Evolutionary conservation across 2,329 filamentous ascomycete species (phyloP).

Genomic region (Aspergillus felis): DNA sequence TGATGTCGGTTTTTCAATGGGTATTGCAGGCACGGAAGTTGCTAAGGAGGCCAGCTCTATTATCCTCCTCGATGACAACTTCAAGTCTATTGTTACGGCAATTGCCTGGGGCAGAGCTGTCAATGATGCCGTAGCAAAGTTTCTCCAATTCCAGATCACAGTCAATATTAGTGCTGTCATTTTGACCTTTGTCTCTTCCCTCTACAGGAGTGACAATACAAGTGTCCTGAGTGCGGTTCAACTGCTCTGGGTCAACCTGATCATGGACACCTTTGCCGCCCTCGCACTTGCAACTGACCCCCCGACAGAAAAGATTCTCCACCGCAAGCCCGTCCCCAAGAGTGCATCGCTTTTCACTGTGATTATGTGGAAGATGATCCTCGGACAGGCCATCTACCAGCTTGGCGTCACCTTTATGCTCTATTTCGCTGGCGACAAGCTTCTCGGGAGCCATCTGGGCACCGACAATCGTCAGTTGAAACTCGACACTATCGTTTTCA

Average conservation of each 20-base stretch:
- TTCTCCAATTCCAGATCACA: constrained; percentile 62
- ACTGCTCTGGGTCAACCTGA: constrained; percentile 92
- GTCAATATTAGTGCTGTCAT: constrained; percentile 90
- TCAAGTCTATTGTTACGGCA: constrained; percentile 61
- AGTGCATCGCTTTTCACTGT: constrained; percentile 73
- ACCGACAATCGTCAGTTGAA: constrained; percentile 46
- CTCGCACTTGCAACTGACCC: constrained; percentile 85
- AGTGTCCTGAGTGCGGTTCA: constrained; percentile 86
- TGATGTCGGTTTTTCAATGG: constrained; percentile 67
- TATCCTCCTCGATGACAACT: constrained; percentile 65
- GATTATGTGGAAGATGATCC: constrained; percentile 99
- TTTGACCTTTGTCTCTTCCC: constrained; percentile 82
- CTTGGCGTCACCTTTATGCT: constrained; percentile 73
- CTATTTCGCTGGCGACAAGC: constrained; percentile 66
- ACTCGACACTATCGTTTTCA: constrained; percentile 84
- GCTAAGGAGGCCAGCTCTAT: constrained; percentile 67
- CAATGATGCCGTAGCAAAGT: constrained; percentile 66
- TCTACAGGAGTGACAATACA: constrained; percentile 63
- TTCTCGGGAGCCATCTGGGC: constrained; percentile 56
- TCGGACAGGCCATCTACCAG: constrained; percentile 88
- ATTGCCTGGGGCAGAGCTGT: constrained; percentile 66
- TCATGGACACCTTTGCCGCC: constrained; percentile 94
- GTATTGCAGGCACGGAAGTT: constrained; percentile 63
- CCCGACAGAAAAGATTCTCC: constrained; percentile 73
- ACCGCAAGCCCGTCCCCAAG: constrained; percentile 75